A percentile compares a stretch with the other conserved stretches of the same genome.
Conservation (phyloP, 805 yeast species). For the Tetrapisispora iriomotensis region DNA sequence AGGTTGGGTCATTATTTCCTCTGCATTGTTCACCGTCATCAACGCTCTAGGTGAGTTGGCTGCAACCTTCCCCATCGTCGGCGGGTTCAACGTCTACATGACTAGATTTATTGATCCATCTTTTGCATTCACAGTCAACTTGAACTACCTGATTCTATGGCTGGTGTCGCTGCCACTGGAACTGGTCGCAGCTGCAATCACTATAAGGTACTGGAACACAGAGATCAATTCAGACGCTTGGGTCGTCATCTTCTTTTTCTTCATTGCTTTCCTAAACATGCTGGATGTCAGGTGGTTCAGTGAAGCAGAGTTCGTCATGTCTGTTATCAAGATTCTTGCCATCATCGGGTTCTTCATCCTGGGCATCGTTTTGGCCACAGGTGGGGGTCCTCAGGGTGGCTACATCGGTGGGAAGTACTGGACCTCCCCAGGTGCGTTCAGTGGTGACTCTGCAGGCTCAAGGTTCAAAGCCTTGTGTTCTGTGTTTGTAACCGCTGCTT, state of each 20-base stretch:
- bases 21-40: slow-evolving; percentile 52
- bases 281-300: slow-evolving; percentile 47
- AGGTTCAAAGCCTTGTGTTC: slow-evolving; percentile 45
- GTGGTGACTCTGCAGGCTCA: slow-evolving; percentile 29
- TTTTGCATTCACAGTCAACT: slow-evolving; percentile 44
- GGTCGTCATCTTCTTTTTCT: slow-evolving; percentile 45
- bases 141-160: slow-evolving; percentile 48
- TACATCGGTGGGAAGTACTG: slow-evolving; percentile 39
- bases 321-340: slow-evolving; percentile 40
- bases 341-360: slow-evolving; percentile 45
- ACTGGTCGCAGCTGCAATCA: slow-evolving; percentile 49
- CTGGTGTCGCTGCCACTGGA: slow-evolving; percentile 49
- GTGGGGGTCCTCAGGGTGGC: slow-evolving; percentile 36
- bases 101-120: slow-evolving; percentile 47
- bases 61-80: slow-evolving; percentile 44
- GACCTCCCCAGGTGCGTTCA: slow-evolving; percentile 55
- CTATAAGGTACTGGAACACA: slow-evolving; percentile 45
- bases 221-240: slow-evolving; percentile 47
- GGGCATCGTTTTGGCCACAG: slow-evolving; percentile 41
- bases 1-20: slow-evolving; percentile 45
- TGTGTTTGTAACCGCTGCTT: slow-evolving; percentile 48
- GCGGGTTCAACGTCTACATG: slow-evolving; percentile 42
- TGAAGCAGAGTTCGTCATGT: slow-evolving; percentile 45
- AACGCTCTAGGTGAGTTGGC: slow-evolving; percentile 44
- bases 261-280: slow-evolving; percentile 40